Conservation (phyloP, 306 rosid species). For the Rosa persica region DNA sequence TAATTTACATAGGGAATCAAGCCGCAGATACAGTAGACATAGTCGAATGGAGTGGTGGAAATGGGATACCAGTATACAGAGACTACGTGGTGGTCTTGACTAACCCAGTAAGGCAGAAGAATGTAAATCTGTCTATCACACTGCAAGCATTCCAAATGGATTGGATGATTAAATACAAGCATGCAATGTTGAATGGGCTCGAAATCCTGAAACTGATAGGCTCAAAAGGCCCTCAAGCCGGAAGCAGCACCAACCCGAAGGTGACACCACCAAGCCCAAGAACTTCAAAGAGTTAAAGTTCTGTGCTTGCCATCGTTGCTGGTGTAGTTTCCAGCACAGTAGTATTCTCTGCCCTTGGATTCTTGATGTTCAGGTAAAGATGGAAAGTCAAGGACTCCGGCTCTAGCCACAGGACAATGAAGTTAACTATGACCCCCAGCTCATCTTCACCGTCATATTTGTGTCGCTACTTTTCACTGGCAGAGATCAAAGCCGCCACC, state of each 20-base stretch:
- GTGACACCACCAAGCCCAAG: not conserved
- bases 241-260: not conserved
- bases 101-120: not conserved
- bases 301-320: not conserved
- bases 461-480: slow-evolving; percentile 28
- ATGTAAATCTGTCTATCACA: slow-evolving; percentile 6
- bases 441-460: slow-evolving; percentile 7
- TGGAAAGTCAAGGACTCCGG: not conserved
- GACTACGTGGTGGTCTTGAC: slow-evolving; percentile 10
- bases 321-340: slow-evolving; percentile 10
- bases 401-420: not conserved
- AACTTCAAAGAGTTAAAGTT: not conserved
- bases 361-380: not conserved
- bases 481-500: slow-evolving; percentile 36
- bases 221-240: not conserved
- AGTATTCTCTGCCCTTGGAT: not conserved
- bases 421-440: slow-evolving; percentile 9
- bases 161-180: fast-evolving
- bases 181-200: slow-evolving; percentile 42
- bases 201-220: not conserved
- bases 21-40: not conserved
- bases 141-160: not conserved
- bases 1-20: slow-evolving; percentile 22
- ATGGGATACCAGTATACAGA: slow-evolving; percentile 1
- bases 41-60: not conserved